Evolutionary conservation across 1,139 yeast species (phyloP).

Genomic region (Debaryomyces robertsiae): DNA sequence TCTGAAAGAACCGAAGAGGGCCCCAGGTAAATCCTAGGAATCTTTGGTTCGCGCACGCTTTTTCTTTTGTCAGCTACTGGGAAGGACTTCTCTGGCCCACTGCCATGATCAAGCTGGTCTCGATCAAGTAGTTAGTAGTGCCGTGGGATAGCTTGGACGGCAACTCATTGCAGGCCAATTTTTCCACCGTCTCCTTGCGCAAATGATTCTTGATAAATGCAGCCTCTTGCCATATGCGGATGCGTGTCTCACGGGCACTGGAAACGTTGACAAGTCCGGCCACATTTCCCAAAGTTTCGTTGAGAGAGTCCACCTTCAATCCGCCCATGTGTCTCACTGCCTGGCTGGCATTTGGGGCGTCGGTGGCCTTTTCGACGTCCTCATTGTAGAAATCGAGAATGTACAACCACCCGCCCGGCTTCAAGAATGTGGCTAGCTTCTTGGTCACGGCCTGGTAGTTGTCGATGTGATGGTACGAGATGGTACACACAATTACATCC

Average conservation of each 20-base stretch:
- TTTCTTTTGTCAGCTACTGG: no score
- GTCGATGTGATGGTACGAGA: conserved; percentile 45
- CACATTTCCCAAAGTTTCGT: conserved; percentile 23
- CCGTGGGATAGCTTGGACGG: conserved; percentile 15
- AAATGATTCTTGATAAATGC: conserved; percentile 31
- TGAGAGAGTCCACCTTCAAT: conserved; percentile 27
- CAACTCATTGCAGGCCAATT: conserved; percentile 22
- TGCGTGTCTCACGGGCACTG: conserved; percentile 25
- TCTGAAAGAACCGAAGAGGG: neutral
- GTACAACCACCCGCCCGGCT: conserved; percentile 36
- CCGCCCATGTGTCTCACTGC: conserved; percentile 43
- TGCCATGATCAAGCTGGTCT: conserved; percentile 29
- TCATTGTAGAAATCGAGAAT: conserved; percentile 41
- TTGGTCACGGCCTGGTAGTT: conserved; percentile 33
- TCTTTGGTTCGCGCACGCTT: neutral
- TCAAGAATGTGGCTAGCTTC: conserved; percentile 35
- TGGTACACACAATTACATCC: conserved; percentile 40
- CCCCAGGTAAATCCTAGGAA: neutral
- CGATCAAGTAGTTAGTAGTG: conserved; percentile 20
- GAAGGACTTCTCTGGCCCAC: conserved; percentile 22
- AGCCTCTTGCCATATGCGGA: conserved; percentile 27
- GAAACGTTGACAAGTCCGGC: conserved; percentile 28
- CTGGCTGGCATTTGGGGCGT: conserved; percentile 5
- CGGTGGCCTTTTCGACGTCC: conserved; percentile 25
- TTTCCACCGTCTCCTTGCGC: conserved; percentile 17